Evolutionary conservation across 2,329 filamentous ascomycete species (phyloP).

Genomic region (Polychaeton citri): DNA sequence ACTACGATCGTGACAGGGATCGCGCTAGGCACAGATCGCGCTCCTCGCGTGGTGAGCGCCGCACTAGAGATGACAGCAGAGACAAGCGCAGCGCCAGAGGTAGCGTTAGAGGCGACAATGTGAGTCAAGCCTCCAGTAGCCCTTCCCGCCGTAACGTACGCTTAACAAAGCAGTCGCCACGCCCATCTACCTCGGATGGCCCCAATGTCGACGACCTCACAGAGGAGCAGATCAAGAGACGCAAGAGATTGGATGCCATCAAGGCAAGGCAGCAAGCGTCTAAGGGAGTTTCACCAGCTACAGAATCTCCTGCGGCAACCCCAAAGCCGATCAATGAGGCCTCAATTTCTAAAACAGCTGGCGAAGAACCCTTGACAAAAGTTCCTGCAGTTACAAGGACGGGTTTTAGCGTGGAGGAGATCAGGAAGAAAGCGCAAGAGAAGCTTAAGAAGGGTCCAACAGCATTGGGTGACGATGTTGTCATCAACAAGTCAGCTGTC

Average conservation of each 20-base stretch:
- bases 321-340: slow-evolving; percentile 18
- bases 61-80: slow-evolving; percentile 47
- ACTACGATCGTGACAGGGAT: slow-evolving; percentile 42
- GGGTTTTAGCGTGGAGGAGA: neutral
- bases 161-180: slow-evolving; percentile 9
- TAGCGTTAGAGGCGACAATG: slow-evolving; percentile 42
- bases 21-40: slow-evolving; percentile 45
- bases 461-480: neutral
- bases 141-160: neutral
- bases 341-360: slow-evolving; percentile 16
- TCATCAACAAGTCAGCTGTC: slow-evolving; percentile 1
- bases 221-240: slow-evolving; percentile 6
- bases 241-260: slow-evolving; percentile 5
- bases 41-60: slow-evolving; percentile 51
- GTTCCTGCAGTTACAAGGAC: neutral
- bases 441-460: neutral
- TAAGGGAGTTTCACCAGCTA: slow-evolving; percentile 51
- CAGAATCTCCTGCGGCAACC: slow-evolving; percentile 36
- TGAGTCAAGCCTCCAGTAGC: slow-evolving; percentile 26
- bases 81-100: slow-evolving; percentile 31
- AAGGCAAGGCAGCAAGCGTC: slow-evolving; percentile 48
- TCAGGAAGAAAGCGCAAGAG: neutral
- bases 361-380: slow-evolving; percentile 3
- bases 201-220: neutral
- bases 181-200: slow-evolving; percentile 7